These are phyloP conservation scores for Nemophila menziesii DNA, from an alignment of 257 asterid genomes.

Conservation along the genomic window DNA sequence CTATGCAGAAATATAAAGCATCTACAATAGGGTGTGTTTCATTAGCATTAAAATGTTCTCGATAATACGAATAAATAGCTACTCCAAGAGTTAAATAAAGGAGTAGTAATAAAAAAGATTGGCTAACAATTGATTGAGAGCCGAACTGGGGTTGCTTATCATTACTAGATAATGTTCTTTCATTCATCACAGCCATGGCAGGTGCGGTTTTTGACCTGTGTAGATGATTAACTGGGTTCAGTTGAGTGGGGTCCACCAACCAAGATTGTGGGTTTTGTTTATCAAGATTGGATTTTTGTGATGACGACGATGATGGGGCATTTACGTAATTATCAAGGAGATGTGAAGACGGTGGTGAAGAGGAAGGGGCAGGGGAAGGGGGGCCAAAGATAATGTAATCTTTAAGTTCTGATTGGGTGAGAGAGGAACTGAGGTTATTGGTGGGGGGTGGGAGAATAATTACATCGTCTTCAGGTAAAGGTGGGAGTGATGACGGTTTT, in stretches of 20 bases:
- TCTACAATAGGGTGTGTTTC: slow-evolving; percentile 84
- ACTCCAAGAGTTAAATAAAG: slow-evolving; percentile 72
- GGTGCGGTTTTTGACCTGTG: slow-evolving; percentile 87
- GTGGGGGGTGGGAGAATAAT: slow-evolving; percentile 31
- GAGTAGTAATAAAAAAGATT: slow-evolving; percentile 56
- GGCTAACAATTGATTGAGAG: slow-evolving; percentile 43
- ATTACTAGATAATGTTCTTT: slow-evolving; percentile 20
- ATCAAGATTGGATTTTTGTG: slow-evolving; percentile 22
- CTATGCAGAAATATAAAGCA: slow-evolving; percentile 88
- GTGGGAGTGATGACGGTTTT: slow-evolving; percentile 29
- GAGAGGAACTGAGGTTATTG: slow-evolving; percentile 10
- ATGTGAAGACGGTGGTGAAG: slow-evolving; percentile 18
- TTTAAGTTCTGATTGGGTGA: slow-evolving; percentile 64
- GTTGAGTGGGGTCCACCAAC: slow-evolving; percentile 50
- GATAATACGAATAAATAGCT: slow-evolving; percentile 43
- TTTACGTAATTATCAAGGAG: slow-evolving; percentile 25
- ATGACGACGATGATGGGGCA: slow-evolving; percentile 1
- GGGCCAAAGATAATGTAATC: slow-evolving; percentile 65
- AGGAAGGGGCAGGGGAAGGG: slow-evolving; percentile 29
- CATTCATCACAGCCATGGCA: slow-evolving; percentile 74
- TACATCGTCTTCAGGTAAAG: slow-evolving; percentile 53
- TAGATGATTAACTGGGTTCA: slow-evolving; percentile 39
- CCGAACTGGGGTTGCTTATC: slow-evolving; percentile 43
- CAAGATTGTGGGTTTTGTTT: slow-evolving; percentile 33
- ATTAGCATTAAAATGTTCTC: slow-evolving; percentile 42